These are phyloP conservation scores for Solanum aculeatissimum DNA, from an alignment of 305 asterid genomes.

Conservation along the genomic window DNA sequence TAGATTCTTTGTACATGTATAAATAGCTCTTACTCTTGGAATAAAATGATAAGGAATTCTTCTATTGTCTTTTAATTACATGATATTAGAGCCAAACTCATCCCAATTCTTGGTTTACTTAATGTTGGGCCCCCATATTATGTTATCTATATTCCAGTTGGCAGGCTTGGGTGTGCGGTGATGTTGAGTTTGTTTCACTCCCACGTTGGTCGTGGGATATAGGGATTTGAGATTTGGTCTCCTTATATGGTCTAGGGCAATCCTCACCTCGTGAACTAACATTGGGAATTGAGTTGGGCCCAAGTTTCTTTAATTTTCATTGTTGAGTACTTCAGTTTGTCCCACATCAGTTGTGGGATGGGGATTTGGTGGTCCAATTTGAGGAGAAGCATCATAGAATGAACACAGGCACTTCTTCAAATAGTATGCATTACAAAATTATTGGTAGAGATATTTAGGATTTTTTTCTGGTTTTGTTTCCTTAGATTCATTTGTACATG, in stretches of 20 bases:
- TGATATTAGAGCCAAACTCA: background rate
- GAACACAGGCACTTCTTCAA: background rate
- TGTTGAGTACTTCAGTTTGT: too few relatives aligned
- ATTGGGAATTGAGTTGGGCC: too few relatives aligned
- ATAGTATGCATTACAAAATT: background rate
- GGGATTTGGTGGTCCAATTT: background rate
- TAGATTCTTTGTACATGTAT: background rate
- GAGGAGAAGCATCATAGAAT: background rate
- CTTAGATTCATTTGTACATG: background rate
- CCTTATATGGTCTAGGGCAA: too few relatives aligned
- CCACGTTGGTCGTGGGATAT: too few relatives aligned
- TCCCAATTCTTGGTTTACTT: background rate
- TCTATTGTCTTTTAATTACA: background rate
- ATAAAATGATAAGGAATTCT: background rate
- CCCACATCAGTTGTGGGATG: too few relatives aligned
- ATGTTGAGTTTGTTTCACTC: too few relatives aligned
- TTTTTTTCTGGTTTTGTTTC: background rate
- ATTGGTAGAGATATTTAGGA: background rate
- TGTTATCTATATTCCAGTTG: background rate
- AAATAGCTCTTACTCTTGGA: background rate
- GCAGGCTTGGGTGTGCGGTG: too few relatives aligned
- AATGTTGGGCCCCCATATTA: background rate
- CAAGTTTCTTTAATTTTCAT: too few relatives aligned
- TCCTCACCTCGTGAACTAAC: too few relatives aligned
- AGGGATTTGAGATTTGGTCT: too few relatives aligned